These are phyloP conservation scores for Colletotrichum euphorbiae DNA, from an alignment of 2,329 filamentous ascomycete genomes.

Conservation along the genomic window DNA sequence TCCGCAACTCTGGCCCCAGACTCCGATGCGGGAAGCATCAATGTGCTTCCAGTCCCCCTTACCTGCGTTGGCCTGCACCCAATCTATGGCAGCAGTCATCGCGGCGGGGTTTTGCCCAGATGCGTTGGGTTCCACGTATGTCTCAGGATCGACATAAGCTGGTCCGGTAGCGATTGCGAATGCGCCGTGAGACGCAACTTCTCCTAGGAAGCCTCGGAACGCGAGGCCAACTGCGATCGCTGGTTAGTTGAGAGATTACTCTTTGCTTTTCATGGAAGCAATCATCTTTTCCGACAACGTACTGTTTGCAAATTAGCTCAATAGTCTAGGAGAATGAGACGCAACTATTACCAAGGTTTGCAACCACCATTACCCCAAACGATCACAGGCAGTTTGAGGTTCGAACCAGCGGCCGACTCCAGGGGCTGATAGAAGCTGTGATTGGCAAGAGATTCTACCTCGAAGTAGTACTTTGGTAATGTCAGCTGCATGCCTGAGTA, in stretches of 20 bases:
- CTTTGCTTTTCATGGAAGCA: background rate
- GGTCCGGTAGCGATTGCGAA: conserved; percentile 1
- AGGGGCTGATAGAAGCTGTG: conserved; percentile 26
- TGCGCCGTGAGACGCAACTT: conserved; percentile 21
- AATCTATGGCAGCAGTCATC: conserved; percentile 25
- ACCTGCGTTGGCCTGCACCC: conserved; percentile 22
- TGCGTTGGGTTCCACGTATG: background rate
- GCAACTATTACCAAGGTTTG: conserved; percentile 8
- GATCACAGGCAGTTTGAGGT: conserved; percentile 23
- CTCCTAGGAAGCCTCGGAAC: conserved; percentile 11
- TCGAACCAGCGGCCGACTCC: background rate
- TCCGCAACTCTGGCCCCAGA: conserved; percentile 30
- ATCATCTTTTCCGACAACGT: background rate
- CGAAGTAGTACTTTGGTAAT: conserved; percentile 8
- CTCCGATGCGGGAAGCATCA: conserved; percentile 29
- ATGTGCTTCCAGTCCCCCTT: conserved; percentile 26
- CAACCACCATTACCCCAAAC: conserved; percentile 32
- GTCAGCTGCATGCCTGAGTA: background rate
- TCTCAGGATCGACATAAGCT: conserved; percentile 16
- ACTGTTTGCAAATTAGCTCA: background rate
- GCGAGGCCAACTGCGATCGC: conserved; percentile 2
- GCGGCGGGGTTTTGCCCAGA: conserved; percentile 20
- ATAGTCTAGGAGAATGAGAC: background rate
- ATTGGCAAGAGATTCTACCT: conserved; percentile 28
- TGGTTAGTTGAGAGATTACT: background rate